Base-by-base conservation (phyloP, 2,329 filamentous ascomycete species). In the Venturia pyrina region DNA sequence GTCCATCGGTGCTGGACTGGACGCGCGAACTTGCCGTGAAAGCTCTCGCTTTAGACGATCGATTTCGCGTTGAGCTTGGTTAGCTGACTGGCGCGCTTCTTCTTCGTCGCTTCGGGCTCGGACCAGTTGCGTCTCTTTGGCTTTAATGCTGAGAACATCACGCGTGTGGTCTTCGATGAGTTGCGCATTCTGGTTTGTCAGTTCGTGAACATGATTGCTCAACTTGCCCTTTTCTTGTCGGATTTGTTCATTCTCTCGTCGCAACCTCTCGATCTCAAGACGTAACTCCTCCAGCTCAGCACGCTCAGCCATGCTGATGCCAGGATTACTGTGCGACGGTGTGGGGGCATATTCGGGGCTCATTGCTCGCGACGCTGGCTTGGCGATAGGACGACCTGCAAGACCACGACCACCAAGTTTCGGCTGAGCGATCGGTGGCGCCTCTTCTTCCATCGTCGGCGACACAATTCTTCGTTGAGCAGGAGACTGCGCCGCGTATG, bases 151-250 rank as follows among this genome's bases (percentile, higher is more conserved):
- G 53, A 99, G 82, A 0, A 97, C 91, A 72, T 99, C 93, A 61
- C 93, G 85, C 0, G 95, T 99, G 75, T 98, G 93, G 72, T 98
- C 93, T 77, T 99, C 95, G 68, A 99, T 99, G 43, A 99, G 82
- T 69, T 95, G 89, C 32, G 95, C 95, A 72, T 99, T 99, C 75
- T 97, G 91, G 72, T 96, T 96, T 78, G 97, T 96, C 40, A 99
- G 83, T 77, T 98, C 95, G 70, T 93, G 89, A 53, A 98, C 89
- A 75, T 97, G 91, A 0, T 91, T 95, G 67, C 87, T 84, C 62
- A 96, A 83, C 72, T 89, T 93, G 66, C 87, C 86, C 68, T 91
- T 88, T 73, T 97, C 93, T 60, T 90, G 85, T 65, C 91, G 86
- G 70, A 93, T 80, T 57, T 96, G 93, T 65, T 96, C 91, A 11